Evolutionary conservation across 1,284 basidiomycete genomes (phyloP), one percentile per base, ranked within the genome.

Genomic region (Crepidotus sp.): DNA sequence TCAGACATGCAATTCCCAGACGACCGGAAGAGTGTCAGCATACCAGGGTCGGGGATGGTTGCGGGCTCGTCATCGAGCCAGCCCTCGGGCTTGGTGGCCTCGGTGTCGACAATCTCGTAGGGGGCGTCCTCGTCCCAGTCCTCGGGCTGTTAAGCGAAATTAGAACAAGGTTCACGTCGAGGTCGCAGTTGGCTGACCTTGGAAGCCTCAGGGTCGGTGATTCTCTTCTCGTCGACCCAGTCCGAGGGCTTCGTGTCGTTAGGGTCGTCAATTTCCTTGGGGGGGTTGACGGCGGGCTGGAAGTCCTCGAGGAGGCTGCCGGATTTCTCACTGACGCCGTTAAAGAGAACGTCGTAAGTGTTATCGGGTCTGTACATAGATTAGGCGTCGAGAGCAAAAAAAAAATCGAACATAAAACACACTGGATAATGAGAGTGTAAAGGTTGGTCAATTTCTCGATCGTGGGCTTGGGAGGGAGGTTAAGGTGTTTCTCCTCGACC

Each of bases 81-180:
- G 59, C 89, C 93, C 51, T 85, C 90, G 39, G 96, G 96, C 71
- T 89, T 95, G 53, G 66, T 72, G 33, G 95, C 95, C 6, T 87
- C 82, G 53, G 80, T 78, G 58, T 99, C 96, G 40, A 71, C 68
- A 58, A 99, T 88, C 63, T 93, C 85, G 57, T 87, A 84, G 4
- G 93, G 92, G 40, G 88, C 91, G 42, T 85, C 85, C 67, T 97
- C 94, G 62, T 97, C 91, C 94, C 94, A 98, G 66, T 97, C 94
- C 3, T 71, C 86, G 41, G 93, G 93, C 83, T 82, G 57, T 5
- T 9, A 40, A 39, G 8, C 13, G 32, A 26, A 21, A 45, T 40
- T 42, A 36, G 11, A 17, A 36, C 13, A 6, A 21, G 15, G 31
- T 13, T 15, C 5, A 34, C 4, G 31, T 39, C 29, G 15, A 24